Evolutionary conservation across 768 basidiomycete species (phyloP), one percentile per base, ranked within the genome.

Genomic region (Boletales sp.): DNA sequence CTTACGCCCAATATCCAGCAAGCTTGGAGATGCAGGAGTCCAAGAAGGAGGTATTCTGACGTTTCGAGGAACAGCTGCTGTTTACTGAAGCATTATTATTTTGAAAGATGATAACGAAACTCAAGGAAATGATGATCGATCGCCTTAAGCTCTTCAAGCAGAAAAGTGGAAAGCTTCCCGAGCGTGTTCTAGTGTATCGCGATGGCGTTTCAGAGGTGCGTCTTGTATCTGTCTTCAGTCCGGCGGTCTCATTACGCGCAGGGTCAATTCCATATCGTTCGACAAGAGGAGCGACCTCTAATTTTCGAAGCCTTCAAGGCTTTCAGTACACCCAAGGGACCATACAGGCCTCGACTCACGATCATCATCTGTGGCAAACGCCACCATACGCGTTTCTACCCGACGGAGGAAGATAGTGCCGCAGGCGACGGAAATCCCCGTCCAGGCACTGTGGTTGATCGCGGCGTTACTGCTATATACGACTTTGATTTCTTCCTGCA

Each of bases 201-300:
- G 90, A 91, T 62, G 90, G 90, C 43, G 87, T 91, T 27, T 89
- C 87, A 3, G 88, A 90, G 70, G 87, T 85, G 44, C 32, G 68
- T 39, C 40, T 24, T 48, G 19, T 32, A 17, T 40, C 4, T 4
- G 11, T 10, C 4, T 45, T 50, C 8, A 14, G 38, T 45, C 45
- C 37, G 12, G 10, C 11, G 4, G 17, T 31, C 48, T 68, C 50
- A 68, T 36, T 35, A 15, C 30, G 43, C 45, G 12, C 45, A 78
- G 71, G 78, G 78, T 1, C 80, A 80, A 69, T 81, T 78, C 53
- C 46, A 63, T 10, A 71, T 65, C 10, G 78, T 81, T 29, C 65
- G 75, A 29, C 15, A 18, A 14, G 70, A 77, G 21, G 78, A 80
- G 52, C 68, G 67, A 38, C 75, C 77, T 2, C 55, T 68, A 54